Evolutionary conservation across 495 filamentous ascomycete species (phyloP), one percentile per base, ranked within the genome.

Genomic region (Aspergillus sclerotioniger): DNA sequence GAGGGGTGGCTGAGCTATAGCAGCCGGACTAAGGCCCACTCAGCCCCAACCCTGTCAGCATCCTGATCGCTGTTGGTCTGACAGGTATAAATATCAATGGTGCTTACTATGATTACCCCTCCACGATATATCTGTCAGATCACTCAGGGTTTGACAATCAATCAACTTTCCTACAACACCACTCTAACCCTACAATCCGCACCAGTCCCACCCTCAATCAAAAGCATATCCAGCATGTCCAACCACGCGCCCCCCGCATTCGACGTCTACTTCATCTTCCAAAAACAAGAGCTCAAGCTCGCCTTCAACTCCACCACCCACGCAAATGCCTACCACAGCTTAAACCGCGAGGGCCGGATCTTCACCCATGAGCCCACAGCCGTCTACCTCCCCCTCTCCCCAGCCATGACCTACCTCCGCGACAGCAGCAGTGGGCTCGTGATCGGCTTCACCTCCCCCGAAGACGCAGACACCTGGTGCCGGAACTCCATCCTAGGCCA

Each of bases 261-360:
- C 12, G 37, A 44, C 10, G 19, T 54, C 51, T 43, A 20, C 37
- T 44, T 21, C 52, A 43, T 28, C 37, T 43, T 54, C 52, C 52
- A 43, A 9, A 54, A 43, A 12, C 39, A 43, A 28, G 52, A 54
- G 19, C 39, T 54, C n/a, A 54, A 54, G 37, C 37, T 54, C 52
- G 15, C 12, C 16, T 54, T 54, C 52, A 45, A 31, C 3, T 15
- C 39, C n/a, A 21, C 37, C 39, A 29, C 19, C 39, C 52, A 31
- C 8, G 52, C 52, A 31, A 9, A 28, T 5, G n/a, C 37, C 20
- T 54, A 54, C 28, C 52, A 54, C 16, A 31, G 4, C 52, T 25
- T 44, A 13, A 54, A 54, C 39, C 52, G 39, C 20, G 52, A 54
- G 31, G 20, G 20, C 15, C 52, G 52, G 3, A 54, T 54, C 52